Conservation (phyloP, 176 grass and related monocot species). For the Carex pumila region DNA sequence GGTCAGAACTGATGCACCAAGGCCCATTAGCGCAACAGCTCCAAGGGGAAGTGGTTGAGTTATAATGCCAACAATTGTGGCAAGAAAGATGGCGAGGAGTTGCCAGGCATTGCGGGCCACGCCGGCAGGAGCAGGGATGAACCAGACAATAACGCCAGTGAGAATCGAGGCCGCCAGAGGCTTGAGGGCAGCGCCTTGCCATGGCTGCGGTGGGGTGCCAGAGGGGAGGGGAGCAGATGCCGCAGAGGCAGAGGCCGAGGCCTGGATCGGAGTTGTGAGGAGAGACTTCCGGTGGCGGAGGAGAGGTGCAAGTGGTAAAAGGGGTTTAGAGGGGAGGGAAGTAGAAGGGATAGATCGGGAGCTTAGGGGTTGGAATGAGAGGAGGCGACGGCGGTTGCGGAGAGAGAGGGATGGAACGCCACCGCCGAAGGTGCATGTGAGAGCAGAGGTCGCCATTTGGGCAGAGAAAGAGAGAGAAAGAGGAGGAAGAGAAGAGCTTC, state of each 20-base stretch:
- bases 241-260: neutral
- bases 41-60: slow-evolving; percentile 93
- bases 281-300: slow-evolving; percentile 20
- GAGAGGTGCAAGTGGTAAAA: slow-evolving; percentile 9
- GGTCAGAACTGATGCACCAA: slow-evolving; percentile 84
- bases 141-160: slow-evolving; percentile 59
- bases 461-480: slow-evolving; percentile 8
- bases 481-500: slow-evolving; percentile 21
- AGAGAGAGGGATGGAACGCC: slow-evolving; percentile 23
- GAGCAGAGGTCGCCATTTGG: slow-evolving; percentile 46
- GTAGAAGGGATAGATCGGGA: neutral
- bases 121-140: slow-evolving; percentile 61
- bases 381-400: neutral
- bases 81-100: slow-evolving; percentile 83
- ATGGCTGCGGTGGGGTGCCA: slow-evolving; percentile 25
- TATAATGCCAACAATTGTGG: slow-evolving; percentile 97
- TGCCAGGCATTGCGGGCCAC: slow-evolving; percentile 83
- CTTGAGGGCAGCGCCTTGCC: slow-evolving; percentile 63
- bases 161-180: slow-evolving; percentile 51
- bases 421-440: slow-evolving; percentile 28
- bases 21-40: slow-evolving; percentile 77
- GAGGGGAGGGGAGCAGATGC: slow-evolving; percentile 1
- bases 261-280: neutral
- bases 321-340: slow-evolving; percentile 3
- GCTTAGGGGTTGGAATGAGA: neutral